Evolutionary conservation across 441 rosid genomes (phyloP).

Genomic region (Erysimum cheiri): DNA sequence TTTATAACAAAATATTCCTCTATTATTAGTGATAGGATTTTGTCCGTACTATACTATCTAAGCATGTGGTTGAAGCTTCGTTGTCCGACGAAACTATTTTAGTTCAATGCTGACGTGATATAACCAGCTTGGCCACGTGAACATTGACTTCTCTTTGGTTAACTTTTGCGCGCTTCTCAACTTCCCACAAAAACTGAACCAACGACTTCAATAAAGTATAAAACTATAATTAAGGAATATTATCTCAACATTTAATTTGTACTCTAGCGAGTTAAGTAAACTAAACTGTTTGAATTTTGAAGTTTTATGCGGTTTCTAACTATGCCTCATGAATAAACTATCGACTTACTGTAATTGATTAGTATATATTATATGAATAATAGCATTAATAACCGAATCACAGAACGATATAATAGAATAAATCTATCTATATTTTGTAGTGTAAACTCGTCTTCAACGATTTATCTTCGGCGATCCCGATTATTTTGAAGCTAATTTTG

Average conservation of each 20-base stretch:
- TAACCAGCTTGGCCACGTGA: slow-evolving; percentile 41
- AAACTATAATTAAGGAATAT: background rate
- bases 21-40: slow-evolving; percentile 20
- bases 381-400: too few relatives aligned
- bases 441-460: too few relatives aligned
- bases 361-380: background rate
- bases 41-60: slow-evolving; percentile 31
- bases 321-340: background rate
- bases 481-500: too few relatives aligned
- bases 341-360: background rate
- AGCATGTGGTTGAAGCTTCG: slow-evolving; percentile 42
- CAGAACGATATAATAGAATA: background rate
- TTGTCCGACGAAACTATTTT: slow-evolving; percentile 30
- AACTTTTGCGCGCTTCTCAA: slow-evolving; percentile 15
- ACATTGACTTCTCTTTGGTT: slow-evolving; percentile 31
- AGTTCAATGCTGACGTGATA: slow-evolving; percentile 25
- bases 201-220: slow-evolving; percentile 28
- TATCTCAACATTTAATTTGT: slow-evolving; percentile 11
- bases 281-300: slow-evolving; percentile 13
- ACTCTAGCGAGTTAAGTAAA: slow-evolving; percentile 17
- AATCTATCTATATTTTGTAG: too few relatives aligned
- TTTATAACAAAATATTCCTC: slow-evolving; percentile 24
- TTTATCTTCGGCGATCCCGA: too few relatives aligned
- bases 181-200: background rate
- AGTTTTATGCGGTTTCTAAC: slow-evolving; percentile 2